These are phyloP conservation scores for Boletus tomentosulus DNA, from an alignment of 768 basidiomycete species.

Conservation along the genomic window DNA sequence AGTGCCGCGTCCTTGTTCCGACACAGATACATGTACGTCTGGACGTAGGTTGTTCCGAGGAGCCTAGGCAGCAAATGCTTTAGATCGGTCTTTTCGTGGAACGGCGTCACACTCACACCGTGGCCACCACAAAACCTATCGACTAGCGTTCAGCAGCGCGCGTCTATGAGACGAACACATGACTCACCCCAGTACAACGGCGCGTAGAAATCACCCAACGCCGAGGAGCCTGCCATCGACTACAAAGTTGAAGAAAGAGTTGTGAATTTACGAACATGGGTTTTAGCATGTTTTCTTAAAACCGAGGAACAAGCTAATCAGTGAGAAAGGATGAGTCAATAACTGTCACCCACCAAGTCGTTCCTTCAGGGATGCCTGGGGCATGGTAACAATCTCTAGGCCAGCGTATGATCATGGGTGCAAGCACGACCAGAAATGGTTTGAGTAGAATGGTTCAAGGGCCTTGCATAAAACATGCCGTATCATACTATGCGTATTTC, in stretches of 20 bases:
- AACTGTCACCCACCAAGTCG: neutral
- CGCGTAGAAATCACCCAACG: neutral
- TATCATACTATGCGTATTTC: too few relatives aligned
- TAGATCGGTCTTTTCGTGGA: neutral
- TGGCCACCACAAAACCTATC: constrained; percentile 6
- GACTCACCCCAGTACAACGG: constrained; percentile 10
- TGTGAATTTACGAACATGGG: neutral
- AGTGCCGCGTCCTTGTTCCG: neutral
- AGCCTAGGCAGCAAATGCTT: neutral
- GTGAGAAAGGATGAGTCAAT: neutral
- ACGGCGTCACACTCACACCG: neutral
- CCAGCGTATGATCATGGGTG: neutral
- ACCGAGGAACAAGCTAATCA: neutral
- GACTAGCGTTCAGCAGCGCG: neutral
- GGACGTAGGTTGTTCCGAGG: constrained; percentile 4
- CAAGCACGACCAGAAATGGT: too few relatives aligned
- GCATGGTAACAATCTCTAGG: neutral
- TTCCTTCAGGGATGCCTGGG: too few relatives aligned
- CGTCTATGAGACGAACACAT: neutral
- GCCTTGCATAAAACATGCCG: too few relatives aligned
- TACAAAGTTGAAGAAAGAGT: neutral
- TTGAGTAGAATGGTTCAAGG: too few relatives aligned
- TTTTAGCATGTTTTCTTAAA: neutral
- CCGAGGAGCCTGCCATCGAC: neutral
- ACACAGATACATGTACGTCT: constrained; percentile 1